Base-by-base conservation (phyloP, 2,329 filamentous ascomycete genomes). In the Pseudocercospora musae region DNA sequence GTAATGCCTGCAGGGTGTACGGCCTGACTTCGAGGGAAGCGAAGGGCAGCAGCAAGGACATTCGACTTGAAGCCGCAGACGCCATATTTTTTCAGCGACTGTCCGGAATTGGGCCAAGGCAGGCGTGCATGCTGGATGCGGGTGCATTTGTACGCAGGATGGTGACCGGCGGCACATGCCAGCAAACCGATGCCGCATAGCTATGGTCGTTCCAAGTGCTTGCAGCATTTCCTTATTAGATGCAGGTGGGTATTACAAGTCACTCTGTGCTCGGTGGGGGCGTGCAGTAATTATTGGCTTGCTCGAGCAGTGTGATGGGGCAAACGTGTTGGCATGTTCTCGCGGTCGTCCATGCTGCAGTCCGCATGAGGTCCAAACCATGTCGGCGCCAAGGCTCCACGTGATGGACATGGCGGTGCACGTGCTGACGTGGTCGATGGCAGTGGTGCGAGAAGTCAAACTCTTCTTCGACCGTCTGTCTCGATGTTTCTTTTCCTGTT, bases 1-100 rank as follows among this genome's bases (percentile, higher is more conserved):
- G 96, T 78, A 84, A 86, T 61, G 87, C 93, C 66, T 99, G 96
- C 82, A 92, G 20, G 23, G 23, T 29, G 48, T 18, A n/a, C n/a
- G 48, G 11, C 48, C 23, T 31, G 21, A n/a, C 25, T 29, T 15
- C 23, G 10, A 29, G 10, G 10, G n/a, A 13, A 25, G 11, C 8
- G 21, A 9, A 25, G 9, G n/a, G 13, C 13, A 50, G 8, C 15
- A 52, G 21, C 15, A 10, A 18, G 23, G 21, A n/a, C 23, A 18
- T 15, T 31, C 48, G 25, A 52, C 21, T 31, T 52, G 21, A 52
- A 25, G 48, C 48, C 44, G 44, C 44, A 48, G 20, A 48, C 44
- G 44, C 44, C 44, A 48, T 48, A 21, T 4, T 21, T 10, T n/a
- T 18, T 46, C 18, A 46, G 42, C 5, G 20, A 46, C n/a, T 48